Conservation (phyloP, 148 eudicot genomes). For the Spergularia marina region DNA sequence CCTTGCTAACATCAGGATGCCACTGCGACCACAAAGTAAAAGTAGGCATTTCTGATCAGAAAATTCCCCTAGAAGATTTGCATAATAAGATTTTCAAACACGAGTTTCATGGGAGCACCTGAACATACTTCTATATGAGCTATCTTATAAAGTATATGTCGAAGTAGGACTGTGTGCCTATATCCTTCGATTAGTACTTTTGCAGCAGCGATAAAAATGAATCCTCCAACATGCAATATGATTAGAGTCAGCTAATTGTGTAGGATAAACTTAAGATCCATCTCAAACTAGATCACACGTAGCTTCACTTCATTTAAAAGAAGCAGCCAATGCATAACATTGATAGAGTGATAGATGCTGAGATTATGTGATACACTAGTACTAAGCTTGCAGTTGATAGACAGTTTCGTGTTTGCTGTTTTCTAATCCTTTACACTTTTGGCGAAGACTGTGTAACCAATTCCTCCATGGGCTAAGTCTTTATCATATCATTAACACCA, state of each 20-base stretch:
- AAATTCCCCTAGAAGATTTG: background rate
- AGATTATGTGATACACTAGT: background rate
- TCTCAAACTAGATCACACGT: background rate
- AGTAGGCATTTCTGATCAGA: conserved; percentile 1
- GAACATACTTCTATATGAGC: background rate
- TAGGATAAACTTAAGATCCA: background rate
- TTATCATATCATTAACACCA: too few relatives aligned
- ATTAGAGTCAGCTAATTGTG: background rate
- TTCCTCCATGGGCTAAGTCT: background rate
- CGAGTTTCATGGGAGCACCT: background rate
- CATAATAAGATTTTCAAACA: background rate
- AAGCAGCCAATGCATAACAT: too few relatives aligned
- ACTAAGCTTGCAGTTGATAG: background rate
- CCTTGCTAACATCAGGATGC: conserved; percentile 96
- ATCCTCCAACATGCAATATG: background rate
- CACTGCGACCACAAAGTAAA: conserved; percentile 45
- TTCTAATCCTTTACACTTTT: background rate
- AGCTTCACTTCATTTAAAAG: too few relatives aligned
- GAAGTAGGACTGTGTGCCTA: background rate
- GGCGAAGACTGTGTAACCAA: background rate
- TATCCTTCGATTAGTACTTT: background rate
- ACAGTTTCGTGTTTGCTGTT: background rate
- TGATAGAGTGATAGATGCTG: background rate
- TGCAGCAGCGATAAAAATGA: background rate
- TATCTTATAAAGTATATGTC: background rate